Evolutionary conservation across 2,329 filamentous ascomycete genomes (phyloP).

Genomic region (Hymenotorrendiella dingleyae): DNA sequence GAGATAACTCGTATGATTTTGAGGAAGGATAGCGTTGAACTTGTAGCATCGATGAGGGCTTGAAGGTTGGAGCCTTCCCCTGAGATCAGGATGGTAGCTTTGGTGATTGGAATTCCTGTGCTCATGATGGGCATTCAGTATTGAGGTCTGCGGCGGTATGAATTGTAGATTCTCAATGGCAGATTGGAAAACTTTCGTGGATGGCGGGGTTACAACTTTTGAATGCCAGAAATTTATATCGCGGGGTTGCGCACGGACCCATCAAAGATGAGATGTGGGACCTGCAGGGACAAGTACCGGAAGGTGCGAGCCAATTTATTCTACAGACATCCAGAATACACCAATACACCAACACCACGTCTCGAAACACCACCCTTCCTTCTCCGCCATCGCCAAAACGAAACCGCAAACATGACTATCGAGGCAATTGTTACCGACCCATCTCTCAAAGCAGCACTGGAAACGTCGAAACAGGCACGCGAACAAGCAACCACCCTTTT

Average conservation of each 20-base stretch:
- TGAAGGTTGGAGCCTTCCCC: constrained; percentile 67
- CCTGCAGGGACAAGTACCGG: no score
- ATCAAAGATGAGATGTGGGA: no score
- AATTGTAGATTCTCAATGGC: no score
- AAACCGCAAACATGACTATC: constrained; percentile 42
- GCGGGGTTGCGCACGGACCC: no score
- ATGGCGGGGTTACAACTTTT: no score
- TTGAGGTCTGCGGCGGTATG: neutral
- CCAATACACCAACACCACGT: no score
- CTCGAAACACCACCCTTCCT: neutral
- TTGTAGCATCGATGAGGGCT: constrained; percentile 47
- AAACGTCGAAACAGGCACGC: constrained; percentile 67
- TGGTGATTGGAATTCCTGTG: constrained; percentile 22
- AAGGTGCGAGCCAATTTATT: no score
- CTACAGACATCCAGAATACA: no score
- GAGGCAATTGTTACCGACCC: constrained; percentile 57
- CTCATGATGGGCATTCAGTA: constrained; percentile 1
- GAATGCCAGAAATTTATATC: no score
- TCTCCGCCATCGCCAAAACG: neutral
- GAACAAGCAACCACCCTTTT: constrained; percentile 65
- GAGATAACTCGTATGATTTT: constrained; percentile 57
- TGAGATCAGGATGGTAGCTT: constrained; percentile 56
- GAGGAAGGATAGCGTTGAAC: constrained; percentile 40
- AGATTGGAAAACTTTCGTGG: no score
- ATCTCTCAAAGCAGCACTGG: constrained; percentile 60